Percentiles rank a stretch among this genome's conserved stretches.
These are phyloP conservation scores for Aspergillus ochraceus DNA, from an alignment of 2,329 filamentous ascomycete genomes.

Conservation along the genomic window DNA sequence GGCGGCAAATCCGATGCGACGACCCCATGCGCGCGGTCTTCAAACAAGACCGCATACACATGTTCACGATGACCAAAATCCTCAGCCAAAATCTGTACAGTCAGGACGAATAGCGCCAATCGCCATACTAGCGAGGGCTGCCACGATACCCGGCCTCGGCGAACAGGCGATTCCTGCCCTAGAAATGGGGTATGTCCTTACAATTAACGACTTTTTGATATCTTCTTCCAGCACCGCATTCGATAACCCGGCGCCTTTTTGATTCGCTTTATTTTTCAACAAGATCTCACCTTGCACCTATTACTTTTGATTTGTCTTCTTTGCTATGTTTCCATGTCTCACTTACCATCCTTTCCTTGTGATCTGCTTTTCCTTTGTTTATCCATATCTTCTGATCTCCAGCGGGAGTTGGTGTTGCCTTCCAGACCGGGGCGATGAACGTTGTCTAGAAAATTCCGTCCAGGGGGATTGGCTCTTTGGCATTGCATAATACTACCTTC, in stretches of 20 bases:
- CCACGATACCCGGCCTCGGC: slow-evolving; percentile 9
- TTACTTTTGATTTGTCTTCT: background rate
- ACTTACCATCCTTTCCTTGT: background rate
- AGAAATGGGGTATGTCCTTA: slow-evolving; percentile 8
- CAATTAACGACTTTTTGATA: slow-evolving; percentile 29
- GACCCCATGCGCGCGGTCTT: slow-evolving; percentile 89
- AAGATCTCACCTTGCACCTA: background rate
- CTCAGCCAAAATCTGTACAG: slow-evolving; percentile 87
- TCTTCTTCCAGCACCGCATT: slow-evolving; percentile 24
- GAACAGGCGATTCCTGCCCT: slow-evolving; percentile 4
- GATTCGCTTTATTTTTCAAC: background rate
- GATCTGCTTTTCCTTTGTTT: slow-evolving; percentile 15
- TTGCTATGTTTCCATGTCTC: background rate
- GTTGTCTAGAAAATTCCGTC: slow-evolving; percentile 13
- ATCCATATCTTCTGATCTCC: slow-evolving; percentile 25
- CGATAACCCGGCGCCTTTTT: slow-evolving; percentile 31
- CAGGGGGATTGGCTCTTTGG: slow-evolving; percentile 1
- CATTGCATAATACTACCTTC: slow-evolving; percentile 11
- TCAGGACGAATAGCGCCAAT: slow-evolving; percentile 62
- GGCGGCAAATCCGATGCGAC: slow-evolving; percentile 90
- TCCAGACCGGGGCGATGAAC: slow-evolving; percentile 19
- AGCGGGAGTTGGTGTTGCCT: slow-evolving; percentile 36
- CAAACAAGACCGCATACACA: slow-evolving; percentile 86
- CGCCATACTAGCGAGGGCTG: slow-evolving; percentile 15
- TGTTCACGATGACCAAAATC: slow-evolving; percentile 99